Evolutionary conservation across 305 asterid species (phyloP).

Genomic region (Ajuga reptans): DNA sequence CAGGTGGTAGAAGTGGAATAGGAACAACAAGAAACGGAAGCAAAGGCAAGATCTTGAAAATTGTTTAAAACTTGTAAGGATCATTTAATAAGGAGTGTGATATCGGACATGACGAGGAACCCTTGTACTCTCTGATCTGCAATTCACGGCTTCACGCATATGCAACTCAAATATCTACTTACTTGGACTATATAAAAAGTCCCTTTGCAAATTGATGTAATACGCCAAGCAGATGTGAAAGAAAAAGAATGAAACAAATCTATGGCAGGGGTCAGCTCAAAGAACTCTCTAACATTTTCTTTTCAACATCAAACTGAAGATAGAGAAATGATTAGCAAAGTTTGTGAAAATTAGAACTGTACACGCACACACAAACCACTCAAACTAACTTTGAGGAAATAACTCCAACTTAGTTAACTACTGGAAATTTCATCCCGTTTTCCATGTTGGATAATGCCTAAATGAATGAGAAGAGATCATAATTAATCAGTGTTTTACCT

Average conservation of each 20-base stretch:
- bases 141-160: background rate
- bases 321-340: background rate
- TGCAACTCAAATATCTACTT: background rate
- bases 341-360: background rate
- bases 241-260: background rate
- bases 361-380: background rate
- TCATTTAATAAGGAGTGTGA: background rate
- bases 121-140: background rate
- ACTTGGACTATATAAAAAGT: background rate
- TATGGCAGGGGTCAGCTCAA: background rate
- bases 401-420: background rate
- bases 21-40: background rate
- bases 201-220: background rate
- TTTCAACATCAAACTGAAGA: background rate
- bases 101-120: background rate
- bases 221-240: background rate
- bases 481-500: slow-evolving; percentile 43
- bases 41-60: background rate
- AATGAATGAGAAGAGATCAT: slow-evolving; percentile 16
- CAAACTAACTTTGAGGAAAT: background rate
- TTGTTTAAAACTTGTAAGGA: background rate
- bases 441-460: slow-evolving; percentile 9
- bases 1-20: background rate
- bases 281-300: background rate
- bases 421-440: background rate